Conservation (phyloP, 2,329 filamentous ascomycete genomes). For the Beauveria pseudobassiana region DNA sequence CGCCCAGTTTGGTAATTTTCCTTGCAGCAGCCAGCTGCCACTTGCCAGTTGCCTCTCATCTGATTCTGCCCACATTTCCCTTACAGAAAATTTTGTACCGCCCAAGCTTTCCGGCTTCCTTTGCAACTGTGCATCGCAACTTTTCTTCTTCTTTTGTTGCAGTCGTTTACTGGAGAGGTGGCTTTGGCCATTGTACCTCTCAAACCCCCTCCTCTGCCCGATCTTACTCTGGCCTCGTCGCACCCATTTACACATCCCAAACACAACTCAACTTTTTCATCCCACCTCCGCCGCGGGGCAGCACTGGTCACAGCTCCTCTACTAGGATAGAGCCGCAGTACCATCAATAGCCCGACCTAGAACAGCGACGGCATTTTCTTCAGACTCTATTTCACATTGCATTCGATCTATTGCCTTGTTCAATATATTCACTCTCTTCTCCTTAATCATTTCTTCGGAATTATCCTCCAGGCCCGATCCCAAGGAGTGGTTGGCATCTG, state of each 20-base stretch:
- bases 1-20: constrained; percentile 6
- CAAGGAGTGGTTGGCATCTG: no score
- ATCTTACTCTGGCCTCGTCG: neutral
- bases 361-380: neutral
- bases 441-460: neutral
- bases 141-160: neutral
- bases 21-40: neutral
- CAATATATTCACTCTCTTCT: neutral
- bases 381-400: neutral
- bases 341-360: neutral
- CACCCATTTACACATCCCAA: neutral
- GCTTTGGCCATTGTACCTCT: neutral
- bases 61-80: neutral
- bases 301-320: neutral
- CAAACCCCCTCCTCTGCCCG: neutral
- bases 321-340: neutral
- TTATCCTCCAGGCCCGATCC: no score
- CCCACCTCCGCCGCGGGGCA: constrained; percentile 4
- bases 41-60: neutral
- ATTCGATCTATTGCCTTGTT: neutral
- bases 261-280: neutral
- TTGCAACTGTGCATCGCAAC: neutral
- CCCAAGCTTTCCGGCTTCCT: neutral
- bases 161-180: neutral
- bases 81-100: constrained; percentile 3